These are phyloP conservation scores for Mycena albidolilacea DNA, from an alignment of 768 basidiomycete species.

Conservation along the genomic window DNA sequence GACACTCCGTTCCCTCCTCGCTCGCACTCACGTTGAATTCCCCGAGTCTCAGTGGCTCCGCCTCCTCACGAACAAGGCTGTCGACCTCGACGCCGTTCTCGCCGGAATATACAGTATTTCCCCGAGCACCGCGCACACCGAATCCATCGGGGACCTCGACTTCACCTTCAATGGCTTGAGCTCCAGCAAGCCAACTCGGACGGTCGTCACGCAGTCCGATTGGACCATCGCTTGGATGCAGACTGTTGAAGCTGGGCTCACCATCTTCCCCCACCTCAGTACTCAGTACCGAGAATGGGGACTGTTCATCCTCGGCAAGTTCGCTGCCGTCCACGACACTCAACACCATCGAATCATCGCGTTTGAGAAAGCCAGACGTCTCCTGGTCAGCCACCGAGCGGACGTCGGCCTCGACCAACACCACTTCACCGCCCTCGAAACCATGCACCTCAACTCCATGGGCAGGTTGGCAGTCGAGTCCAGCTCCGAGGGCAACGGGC, in stretches of 20 bases:
- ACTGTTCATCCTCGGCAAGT: neutral
- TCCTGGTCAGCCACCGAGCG: no score
- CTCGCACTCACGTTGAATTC: neutral
- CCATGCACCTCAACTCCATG: no score
- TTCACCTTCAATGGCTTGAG: neutral
- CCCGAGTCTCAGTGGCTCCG: constrained; percentile 19
- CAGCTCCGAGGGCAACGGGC: no score
- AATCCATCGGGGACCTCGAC: neutral
- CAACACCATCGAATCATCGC: constrained; percentile 14
- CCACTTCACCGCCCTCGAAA: no score
- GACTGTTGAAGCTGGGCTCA: neutral
- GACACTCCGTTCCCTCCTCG: neutral
- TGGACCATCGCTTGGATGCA: constrained; percentile 8
- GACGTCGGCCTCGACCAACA: no score
- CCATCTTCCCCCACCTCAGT: constrained; percentile 2
- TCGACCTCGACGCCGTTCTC: constrained; percentile 15
- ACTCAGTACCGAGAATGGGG: neutral
- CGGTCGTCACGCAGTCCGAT: neutral
- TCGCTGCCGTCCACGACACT: constrained; percentile 8
- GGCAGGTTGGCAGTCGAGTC: no score
- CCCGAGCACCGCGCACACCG: constrained; percentile 6
- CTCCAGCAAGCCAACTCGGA: neutral
- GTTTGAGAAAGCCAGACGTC: constrained; percentile 8
- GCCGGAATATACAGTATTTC: neutral
- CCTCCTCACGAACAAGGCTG: constrained; percentile 10